These are phyloP conservation scores for Clonostachys chloroleuca DNA, from an alignment of 2,329 filamentous ascomycete species.

Conservation along the genomic window DNA sequence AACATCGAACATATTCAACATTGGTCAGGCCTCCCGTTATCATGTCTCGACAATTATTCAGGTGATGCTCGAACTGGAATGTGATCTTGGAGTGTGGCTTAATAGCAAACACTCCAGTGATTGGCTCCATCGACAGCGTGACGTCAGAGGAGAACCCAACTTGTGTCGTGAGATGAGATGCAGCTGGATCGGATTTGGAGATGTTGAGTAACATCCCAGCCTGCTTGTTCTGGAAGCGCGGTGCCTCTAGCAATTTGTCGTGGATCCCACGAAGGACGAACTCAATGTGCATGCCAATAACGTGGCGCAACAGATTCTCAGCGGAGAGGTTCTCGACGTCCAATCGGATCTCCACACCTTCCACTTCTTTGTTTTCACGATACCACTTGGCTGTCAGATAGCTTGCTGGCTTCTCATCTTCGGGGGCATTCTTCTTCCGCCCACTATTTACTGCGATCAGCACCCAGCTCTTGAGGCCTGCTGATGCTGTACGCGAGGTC, in stretches of 20 bases:
- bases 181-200: constrained; percentile 57
- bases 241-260: constrained; percentile 51
- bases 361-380: constrained; percentile 72
- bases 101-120: constrained; percentile 72
- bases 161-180: constrained; percentile 65
- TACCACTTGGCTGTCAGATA: constrained; percentile 73
- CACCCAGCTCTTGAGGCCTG: constrained; percentile 80
- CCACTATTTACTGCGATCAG: constrained; percentile 78
- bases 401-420: constrained; percentile 39
- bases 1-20: constrained; percentile 59
- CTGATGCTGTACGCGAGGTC: constrained; percentile 49
- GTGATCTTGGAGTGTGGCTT: constrained; percentile 57
- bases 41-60: constrained; percentile 58
- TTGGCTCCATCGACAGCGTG: constrained; percentile 66
- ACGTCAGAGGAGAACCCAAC: constrained; percentile 58
- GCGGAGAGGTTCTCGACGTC: constrained; percentile 66
- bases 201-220: constrained; percentile 54
- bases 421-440: constrained; percentile 29
- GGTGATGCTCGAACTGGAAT: constrained; percentile 54
- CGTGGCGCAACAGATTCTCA: constrained; percentile 67
- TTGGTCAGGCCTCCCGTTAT: constrained; percentile 50
- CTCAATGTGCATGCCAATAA: constrained; percentile 72
- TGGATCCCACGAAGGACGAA: constrained; percentile 67
- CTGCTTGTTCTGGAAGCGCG: constrained; percentile 57
- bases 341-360: constrained; percentile 62